These are phyloP conservation scores for Colletotrichum salicis DNA, from an alignment of 2,329 filamentous ascomycete species.

Conservation along the genomic window DNA sequence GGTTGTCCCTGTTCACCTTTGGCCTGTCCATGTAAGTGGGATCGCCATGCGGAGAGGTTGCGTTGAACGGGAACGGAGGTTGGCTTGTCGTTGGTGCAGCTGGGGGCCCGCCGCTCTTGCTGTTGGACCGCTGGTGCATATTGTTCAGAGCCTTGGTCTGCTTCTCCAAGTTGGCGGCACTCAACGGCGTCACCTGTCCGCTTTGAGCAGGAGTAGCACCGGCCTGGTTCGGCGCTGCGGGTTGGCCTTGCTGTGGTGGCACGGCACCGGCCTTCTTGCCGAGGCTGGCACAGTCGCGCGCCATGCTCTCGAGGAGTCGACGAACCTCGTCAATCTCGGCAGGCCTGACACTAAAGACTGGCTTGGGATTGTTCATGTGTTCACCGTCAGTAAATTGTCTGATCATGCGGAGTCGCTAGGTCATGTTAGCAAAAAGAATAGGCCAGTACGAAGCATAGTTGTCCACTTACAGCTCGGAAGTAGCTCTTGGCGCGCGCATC, in stretches of 20 bases:
- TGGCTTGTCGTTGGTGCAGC: slow-evolving; percentile 68
- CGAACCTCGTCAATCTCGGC: slow-evolving; percentile 62
- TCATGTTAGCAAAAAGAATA: slow-evolving; percentile 44
- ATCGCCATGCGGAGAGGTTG: slow-evolving; percentile 68
- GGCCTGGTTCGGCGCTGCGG: slow-evolving; percentile 42
- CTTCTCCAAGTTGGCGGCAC: slow-evolving; percentile 62
- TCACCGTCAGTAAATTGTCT: slow-evolving; percentile 65
- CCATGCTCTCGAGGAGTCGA: slow-evolving; percentile 62
- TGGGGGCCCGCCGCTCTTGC: slow-evolving; percentile 59
- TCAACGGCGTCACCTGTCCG: slow-evolving; percentile 47
- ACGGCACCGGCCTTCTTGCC: slow-evolving; percentile 39
- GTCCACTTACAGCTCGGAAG: slow-evolving; percentile 61
- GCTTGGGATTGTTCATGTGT: slow-evolving; percentile 55
- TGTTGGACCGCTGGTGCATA: slow-evolving; percentile 55
- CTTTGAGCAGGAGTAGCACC: slow-evolving; percentile 12
- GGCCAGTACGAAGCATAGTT: background rate
- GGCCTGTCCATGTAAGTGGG: slow-evolving; percentile 65
- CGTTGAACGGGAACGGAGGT: slow-evolving; percentile 66
- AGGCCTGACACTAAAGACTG: slow-evolving; percentile 61
- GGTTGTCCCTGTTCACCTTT: slow-evolving; percentile 61
- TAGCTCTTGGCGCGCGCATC: slow-evolving; percentile 62
- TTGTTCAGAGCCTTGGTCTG: slow-evolving; percentile 61
- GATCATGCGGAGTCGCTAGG: slow-evolving; percentile 62
- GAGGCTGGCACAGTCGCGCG: slow-evolving; percentile 55
- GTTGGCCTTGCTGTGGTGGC: slow-evolving; percentile 22